These are phyloP conservation scores for Pseudofabraea citricarpa DNA, from an alignment of 2,329 filamentous ascomycete species.

Conservation along the genomic window DNA sequence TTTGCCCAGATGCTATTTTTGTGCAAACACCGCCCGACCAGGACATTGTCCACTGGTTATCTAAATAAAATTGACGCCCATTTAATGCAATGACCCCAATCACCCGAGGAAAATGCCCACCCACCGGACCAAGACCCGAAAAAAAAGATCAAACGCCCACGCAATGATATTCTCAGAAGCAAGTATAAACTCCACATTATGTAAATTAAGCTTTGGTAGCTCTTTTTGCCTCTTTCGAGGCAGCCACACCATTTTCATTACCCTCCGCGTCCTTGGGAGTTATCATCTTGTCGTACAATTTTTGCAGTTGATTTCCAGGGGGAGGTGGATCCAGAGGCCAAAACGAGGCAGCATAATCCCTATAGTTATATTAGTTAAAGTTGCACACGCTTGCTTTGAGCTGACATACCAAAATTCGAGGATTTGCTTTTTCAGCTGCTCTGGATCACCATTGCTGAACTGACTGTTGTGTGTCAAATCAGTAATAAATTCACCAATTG, in stretches of 20 bases:
- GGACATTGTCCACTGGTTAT: neutral
- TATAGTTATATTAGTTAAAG: slow-evolving; percentile 15
- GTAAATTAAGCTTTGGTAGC: neutral
- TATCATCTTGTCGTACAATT: slow-evolving; percentile 25
- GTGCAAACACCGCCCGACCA: too few species aligned
- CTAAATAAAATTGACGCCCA: neutral
- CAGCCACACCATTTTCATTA: neutral
- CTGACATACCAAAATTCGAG: slow-evolving; percentile 25
- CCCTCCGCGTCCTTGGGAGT: neutral
- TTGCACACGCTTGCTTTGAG: neutral
- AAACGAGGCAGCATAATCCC: slow-evolving; percentile 27
- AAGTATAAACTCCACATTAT: neutral
- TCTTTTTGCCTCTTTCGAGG: neutral
- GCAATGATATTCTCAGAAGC: neutral
- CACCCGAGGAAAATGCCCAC: neutral
- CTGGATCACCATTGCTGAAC: slow-evolving; percentile 7
- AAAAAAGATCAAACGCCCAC: neutral
- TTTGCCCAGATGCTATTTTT: too few species aligned
- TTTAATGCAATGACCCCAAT: neutral
- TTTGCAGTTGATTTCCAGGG: slow-evolving; percentile 19
- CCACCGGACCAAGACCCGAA: neutral
- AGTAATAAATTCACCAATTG: slow-evolving; percentile 59
- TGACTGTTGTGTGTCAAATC: slow-evolving; percentile 17
- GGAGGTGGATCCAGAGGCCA: slow-evolving; percentile 26
- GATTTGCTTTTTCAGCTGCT: slow-evolving; percentile 21